Base-by-base conservation (phyloP, 2,329 filamentous ascomycete species). In the Penicillium corylophilum region DNA sequence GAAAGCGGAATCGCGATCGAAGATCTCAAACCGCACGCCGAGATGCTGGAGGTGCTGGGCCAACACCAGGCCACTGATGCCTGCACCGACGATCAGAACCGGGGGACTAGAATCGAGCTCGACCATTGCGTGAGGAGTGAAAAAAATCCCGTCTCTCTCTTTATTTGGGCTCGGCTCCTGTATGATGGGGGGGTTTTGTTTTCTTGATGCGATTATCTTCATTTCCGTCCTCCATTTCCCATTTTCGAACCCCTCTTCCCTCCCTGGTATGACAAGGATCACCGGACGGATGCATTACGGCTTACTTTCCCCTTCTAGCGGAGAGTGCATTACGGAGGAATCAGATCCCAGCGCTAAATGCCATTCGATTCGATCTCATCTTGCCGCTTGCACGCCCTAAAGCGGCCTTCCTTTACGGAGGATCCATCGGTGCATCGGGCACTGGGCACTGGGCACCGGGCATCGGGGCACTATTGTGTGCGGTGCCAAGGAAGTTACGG, bases 1-100 rank as follows among this genome's bases (percentile, higher is more conserved):
- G 38, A 79, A 71, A 36, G 78, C 74, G 5, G 61, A 57, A 57
- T 76, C 74, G 12, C 70, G 69, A 44, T 77, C 74, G 48, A 73
- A 75, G 44, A 77, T 63, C 35, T 63, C 59, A 44, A 71, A 75
- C 0, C 65, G 59, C 2, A 76, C 54, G 15, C 56, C 59, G 15
- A 63, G 56, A 28, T 64, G 69, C 44, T 67, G 65, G 9, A 77
- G 65, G 38, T 66, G 60, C 52, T 77, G 74, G 9, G 73, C 74
- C 13, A 77, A 62, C 7, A 70, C 68, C 9, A 77, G 65, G 13
- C 76, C 75, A 42, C 70, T 71, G 38, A 78, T 67, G 35, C 74
- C 75, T 16, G 70, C 74, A 4, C 74, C 74, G 36, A 75, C 61
- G 51, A 78, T 76, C 40, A 77, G 52, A 33, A 77, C 62, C 50